Base-by-base conservation (phyloP, 352 stramenopile genomes). In the Phytophthora kernoviae region DNA sequence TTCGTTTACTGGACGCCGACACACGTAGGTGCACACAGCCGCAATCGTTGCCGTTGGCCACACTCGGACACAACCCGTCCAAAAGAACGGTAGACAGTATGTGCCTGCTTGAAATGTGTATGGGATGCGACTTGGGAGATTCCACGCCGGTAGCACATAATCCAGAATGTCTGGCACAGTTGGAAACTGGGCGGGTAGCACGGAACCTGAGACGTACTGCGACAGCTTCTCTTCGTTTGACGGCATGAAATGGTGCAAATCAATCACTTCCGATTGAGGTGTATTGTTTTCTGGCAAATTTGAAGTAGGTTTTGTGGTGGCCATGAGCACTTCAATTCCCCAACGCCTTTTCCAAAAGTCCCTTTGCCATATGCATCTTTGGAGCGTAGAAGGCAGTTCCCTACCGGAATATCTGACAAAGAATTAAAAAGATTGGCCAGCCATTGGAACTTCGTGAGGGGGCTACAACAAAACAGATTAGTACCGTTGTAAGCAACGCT, bases 61-160 rank as follows among this genome's bases (percentile, higher is more conserved):
- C 32, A 4, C 32, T 58, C 1, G 77, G 70, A 49, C 83, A 92
- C 3, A 71, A 18, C 2, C 66, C 75, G 11, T 77, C 57, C 24
- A 77, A 14, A 90, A 73, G 41, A 88, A 90, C 5, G 70, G 50
- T 5, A 51, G 10, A 26, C 83, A 92, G 57, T 84, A 85, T 32
- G 62, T 81, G 12, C 72, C 77, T 1, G 77, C 87, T 14, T 68
- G 70, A 33, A 68, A 90, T 5, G 75, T 88, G 61, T 88, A 91
- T 24, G 81, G 79, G 18, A 80, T 78, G 9, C 75, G 73, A 22
- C 80, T 48, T 0, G 43, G 45, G 10, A 83, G 58, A 54, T 76
- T 78, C 50, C 83, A 93, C 14, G 55, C 58, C 10, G 80, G 82
- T 18, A 83, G 33, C 18, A 77, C 55, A 18, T 61, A 69, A 27